Percentiles rank a stretch among this genome's conserved stretches.
Evolutionary conservation across 495 filamentous ascomycete genomes (phyloP).

Genomic region (Penicillium paxilli): DNA sequence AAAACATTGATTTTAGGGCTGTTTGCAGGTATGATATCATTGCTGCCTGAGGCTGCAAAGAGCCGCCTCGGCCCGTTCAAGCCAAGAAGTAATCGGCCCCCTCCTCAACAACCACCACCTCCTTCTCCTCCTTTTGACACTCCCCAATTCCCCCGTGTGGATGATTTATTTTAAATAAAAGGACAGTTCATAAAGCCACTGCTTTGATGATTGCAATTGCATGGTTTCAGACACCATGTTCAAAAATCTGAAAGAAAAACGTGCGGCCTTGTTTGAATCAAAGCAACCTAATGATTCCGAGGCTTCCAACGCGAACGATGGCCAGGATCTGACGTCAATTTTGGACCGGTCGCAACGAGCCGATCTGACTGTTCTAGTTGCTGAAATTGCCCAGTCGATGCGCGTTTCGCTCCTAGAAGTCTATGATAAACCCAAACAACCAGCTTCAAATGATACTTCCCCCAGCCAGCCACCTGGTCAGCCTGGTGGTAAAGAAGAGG

Average conservation of each 20-base stretch:
- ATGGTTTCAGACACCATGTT: slow-evolving; percentile 26
- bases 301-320: slow-evolving; percentile 24
- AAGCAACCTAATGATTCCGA: slow-evolving; percentile 22
- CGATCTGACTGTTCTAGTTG: slow-evolving; percentile 50
- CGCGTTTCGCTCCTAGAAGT: slow-evolving; percentile 39
- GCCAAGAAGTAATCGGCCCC: too few relatives aligned
- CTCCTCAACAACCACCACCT: slow-evolving; percentile 1
- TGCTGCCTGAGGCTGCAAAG: slow-evolving; percentile 4
- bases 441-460: slow-evolving; percentile 4
- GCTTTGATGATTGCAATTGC: not conserved
- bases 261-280: slow-evolving; percentile 33
- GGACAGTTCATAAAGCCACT: not conserved
- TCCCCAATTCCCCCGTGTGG: too few relatives aligned
- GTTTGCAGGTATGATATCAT: not conserved
- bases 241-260: slow-evolving; percentile 42
- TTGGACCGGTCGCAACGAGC: slow-evolving; percentile 49
- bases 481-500: not conserved
- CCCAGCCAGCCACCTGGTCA: not conserved
- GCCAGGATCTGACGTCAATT: slow-evolving; percentile 50
- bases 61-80: not conserved
- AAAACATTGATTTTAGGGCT: too few relatives aligned
- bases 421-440: slow-evolving; percentile 30
- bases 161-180: too few relatives aligned
- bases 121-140: not conserved
- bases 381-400: slow-evolving; percentile 45